phyloP scores from a whole-genome alignment of 805 yeast genomes.

The Candida endomychidarum region DNA sequence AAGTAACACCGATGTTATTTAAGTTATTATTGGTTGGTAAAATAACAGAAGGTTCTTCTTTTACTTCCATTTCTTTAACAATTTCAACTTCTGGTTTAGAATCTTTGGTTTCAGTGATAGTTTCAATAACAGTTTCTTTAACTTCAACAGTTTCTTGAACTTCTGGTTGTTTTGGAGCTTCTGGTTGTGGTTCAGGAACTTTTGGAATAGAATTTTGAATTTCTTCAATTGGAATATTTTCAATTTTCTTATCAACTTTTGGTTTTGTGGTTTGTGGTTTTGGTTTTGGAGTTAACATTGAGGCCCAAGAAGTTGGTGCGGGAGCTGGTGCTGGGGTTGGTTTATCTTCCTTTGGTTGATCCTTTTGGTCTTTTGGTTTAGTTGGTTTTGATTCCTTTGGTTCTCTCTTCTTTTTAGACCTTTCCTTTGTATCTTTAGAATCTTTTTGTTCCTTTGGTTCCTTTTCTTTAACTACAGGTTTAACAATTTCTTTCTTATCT shows the following conservation, averaged over 20 bases:
- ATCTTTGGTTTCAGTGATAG: slow-evolving; percentile 28
- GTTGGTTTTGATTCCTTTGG: slow-evolving; percentile 12
- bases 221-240: slow-evolving; percentile 16
- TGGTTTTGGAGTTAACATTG: slow-evolving; percentile 60
- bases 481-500: slow-evolving; percentile 29
- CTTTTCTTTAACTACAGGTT: slow-evolving; percentile 15
- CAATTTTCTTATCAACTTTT: slow-evolving; percentile 12
- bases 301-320: too few relatives aligned
- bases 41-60: slow-evolving; percentile 39
- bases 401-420: slow-evolving; percentile 17
- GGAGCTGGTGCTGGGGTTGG: slow-evolving; percentile 28
- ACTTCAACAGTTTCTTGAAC: slow-evolving; percentile 18
- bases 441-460: slow-evolving; percentile 18
- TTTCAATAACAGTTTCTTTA: slow-evolving; percentile 17
- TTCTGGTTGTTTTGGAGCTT: slow-evolving; percentile 16
- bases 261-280: slow-evolving; percentile 29
- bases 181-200: slow-evolving; percentile 20
- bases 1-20: slow-evolving; percentile 56
- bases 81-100: slow-evolving; percentile 4
- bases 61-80: slow-evolving; percentile 14
- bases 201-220: slow-evolving; percentile 17
- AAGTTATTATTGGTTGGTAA: slow-evolving; percentile 53
- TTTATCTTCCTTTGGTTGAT: slow-evolving; percentile 4
- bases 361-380: slow-evolving; percentile 9
- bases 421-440: slow-evolving; percentile 42